Percentiles rank a stretch among this genome's conserved stretches.
phyloP scores from a whole-genome alignment of 371 early-diverging fungal genomes.

The Rhizomucor miehei region DNA sequence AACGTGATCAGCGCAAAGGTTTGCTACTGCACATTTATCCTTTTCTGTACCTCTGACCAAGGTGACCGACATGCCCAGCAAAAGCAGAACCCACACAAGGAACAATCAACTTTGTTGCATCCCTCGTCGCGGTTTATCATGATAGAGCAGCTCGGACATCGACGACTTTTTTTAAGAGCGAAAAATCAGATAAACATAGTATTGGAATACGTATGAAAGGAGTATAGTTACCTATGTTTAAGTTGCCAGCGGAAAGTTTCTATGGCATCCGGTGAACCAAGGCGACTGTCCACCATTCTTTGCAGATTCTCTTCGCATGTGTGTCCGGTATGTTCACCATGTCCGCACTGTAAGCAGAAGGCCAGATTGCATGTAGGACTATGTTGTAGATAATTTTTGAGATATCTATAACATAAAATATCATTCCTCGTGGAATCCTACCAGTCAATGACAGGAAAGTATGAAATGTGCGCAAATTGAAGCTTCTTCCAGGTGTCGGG shows the following conservation, averaged over 20 bases:
- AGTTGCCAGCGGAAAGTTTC: constrained; percentile 52
- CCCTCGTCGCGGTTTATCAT: constrained; percentile 79
- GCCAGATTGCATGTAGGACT: constrained; percentile 29
- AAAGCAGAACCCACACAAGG: constrained; percentile 68
- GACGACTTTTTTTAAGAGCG: constrained; percentile 40
- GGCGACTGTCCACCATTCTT: constrained; percentile 14
- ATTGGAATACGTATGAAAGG: background rate
- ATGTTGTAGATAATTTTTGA: constrained; percentile 1
- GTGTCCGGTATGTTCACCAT: constrained; percentile 40
- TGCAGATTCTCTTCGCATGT: constrained; percentile 53
- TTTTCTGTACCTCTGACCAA: constrained; percentile 33
- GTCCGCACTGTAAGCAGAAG: constrained; percentile 61
- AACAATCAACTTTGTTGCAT: constrained; percentile 78
- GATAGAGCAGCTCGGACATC: constrained; percentile 72
- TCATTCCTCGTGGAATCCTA: constrained; percentile 19
- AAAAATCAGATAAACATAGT: background rate
- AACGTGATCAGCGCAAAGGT: no score
- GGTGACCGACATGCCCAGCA: constrained; percentile 61
- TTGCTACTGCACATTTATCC: background rate
- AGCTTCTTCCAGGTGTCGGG: constrained; percentile 66
- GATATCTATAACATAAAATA: background rate
- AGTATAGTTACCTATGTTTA: constrained; percentile 9
- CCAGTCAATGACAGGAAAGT: constrained; percentile 56
- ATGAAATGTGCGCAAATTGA: constrained; percentile 63
- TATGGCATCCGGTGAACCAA: constrained; percentile 22